These are phyloP conservation scores for Phytophthora lateralis DNA, from an alignment of 352 stramenopile species.

Conservation along the genomic window DNA sequence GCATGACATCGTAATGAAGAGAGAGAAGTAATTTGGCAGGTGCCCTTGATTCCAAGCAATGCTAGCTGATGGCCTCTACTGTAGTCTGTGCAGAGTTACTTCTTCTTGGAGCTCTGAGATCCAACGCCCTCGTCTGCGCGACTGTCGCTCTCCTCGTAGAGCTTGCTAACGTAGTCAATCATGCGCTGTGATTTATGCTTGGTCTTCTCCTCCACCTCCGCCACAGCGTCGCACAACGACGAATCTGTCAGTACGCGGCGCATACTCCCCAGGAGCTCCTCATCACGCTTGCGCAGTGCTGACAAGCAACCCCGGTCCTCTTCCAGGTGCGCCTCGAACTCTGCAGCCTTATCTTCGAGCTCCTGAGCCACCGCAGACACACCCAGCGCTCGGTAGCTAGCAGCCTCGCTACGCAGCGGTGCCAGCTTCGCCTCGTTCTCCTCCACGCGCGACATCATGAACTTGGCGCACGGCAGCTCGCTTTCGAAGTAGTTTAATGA, in stretches of 20 bases:
- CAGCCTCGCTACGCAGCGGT: conserved; percentile 47
- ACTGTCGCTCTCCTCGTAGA: conserved; percentile 42
- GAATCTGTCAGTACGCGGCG: conserved; percentile 36
- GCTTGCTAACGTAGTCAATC: conserved; percentile 64
- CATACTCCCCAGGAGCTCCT: conserved; percentile 48
- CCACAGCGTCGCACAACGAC: conserved; percentile 22
- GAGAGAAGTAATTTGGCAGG: conserved; percentile 13
- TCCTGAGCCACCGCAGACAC: conserved; percentile 59
- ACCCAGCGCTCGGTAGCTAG: conserved; percentile 58
- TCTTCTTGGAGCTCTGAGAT: conserved; percentile 25
- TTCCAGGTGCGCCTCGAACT: conserved; percentile 44
- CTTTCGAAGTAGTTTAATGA: conserved; percentile 76
- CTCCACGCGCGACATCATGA: conserved; percentile 71
- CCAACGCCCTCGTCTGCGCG: background rate
- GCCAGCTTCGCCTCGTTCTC: conserved; percentile 49
- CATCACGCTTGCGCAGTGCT: conserved; percentile 53
- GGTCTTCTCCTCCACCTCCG: conserved; percentile 43
- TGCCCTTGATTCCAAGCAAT: conserved; percentile 8
- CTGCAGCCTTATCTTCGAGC: conserved; percentile 46
- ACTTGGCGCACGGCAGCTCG: conserved; percentile 79
- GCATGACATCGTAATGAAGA: conserved; percentile 47
- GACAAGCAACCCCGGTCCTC: conserved; percentile 59
- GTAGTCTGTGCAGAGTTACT: conserved; percentile 13
- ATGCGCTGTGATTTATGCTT: conserved; percentile 64
- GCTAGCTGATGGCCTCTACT: background rate